A percentile compares a stretch with the other conserved stretches of the same genome.
Conservation (phyloP, 176 grass and related monocot species). For the Bolboschoenus planiculmis region DNA sequence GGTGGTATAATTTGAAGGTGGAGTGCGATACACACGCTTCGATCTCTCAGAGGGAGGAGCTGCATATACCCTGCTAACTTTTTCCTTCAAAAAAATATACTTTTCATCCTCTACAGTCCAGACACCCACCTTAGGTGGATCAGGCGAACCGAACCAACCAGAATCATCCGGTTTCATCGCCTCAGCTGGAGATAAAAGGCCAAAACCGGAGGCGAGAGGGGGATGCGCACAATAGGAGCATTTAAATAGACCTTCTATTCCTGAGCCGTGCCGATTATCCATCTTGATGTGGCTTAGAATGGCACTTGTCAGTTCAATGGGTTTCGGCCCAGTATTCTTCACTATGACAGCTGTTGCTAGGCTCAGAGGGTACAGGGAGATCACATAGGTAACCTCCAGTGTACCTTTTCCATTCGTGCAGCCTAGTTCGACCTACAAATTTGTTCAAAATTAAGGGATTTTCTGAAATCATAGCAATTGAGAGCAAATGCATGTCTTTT, state of each 20-base stretch:
- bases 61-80: constrained; percentile 77
- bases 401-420: constrained; percentile 50
- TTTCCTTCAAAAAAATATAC: constrained; percentile 65
- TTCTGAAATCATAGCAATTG: not conserved
- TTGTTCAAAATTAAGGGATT: not conserved
- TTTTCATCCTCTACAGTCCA: constrained; percentile 74
- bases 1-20: constrained; percentile 77
- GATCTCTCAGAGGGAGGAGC: constrained; percentile 75
- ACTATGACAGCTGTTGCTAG: constrained; percentile 85
- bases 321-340: constrained; percentile 53
- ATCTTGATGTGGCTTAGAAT: constrained; percentile 85
- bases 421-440: constrained; percentile 60
- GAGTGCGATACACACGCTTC: constrained; percentile 66
- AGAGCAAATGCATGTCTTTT: not conserved
- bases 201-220: constrained; percentile 47
- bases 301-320: constrained; percentile 70
- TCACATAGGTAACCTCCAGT: constrained; percentile 73
- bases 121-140: constrained; percentile 29
- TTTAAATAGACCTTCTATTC: constrained; percentile 60
- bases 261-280: constrained; percentile 43
- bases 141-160: constrained; percentile 34
- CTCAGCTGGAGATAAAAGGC: constrained; percentile 49
- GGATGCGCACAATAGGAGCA: constrained; percentile 63
- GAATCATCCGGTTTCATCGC: constrained; percentile 69
- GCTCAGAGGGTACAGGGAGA: constrained; percentile 75